Conservation (phyloP, 2,329 filamentous ascomycete genomes). For the Pseudocercospora vitis region DNA sequence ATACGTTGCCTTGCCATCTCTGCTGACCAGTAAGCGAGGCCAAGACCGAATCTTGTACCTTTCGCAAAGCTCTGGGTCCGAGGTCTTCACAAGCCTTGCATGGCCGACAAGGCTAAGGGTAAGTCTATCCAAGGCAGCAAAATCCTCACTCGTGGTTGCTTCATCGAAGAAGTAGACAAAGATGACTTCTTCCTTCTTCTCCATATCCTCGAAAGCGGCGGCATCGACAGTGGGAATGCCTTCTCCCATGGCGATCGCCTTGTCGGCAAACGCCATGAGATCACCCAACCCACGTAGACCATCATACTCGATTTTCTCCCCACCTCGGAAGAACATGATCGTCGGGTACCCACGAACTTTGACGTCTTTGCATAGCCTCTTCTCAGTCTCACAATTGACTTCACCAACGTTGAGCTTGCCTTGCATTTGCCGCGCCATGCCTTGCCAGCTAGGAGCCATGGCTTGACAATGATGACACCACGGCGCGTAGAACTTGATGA, state of each 20-base stretch:
- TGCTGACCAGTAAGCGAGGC: conserved; percentile 86
- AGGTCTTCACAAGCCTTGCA: conserved; percentile 88
- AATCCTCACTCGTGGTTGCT: conserved; percentile 89
- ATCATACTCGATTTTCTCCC: conserved; percentile 88
- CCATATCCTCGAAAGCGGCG: conserved; percentile 72
- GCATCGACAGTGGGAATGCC: conserved; percentile 81
- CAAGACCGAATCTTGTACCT: conserved; percentile 95
- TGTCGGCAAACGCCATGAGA: conserved; percentile 81
- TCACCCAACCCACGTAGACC: conserved; percentile 91
- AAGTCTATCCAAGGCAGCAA: conserved; percentile 80
- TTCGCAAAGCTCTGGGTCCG: conserved; percentile 70
- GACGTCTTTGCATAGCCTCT: conserved; percentile 88
- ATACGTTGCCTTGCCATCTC: conserved; percentile 86
- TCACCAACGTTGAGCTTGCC: conserved; percentile 88
- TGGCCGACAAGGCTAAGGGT: conserved; percentile 87
- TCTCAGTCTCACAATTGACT: conserved; percentile 88
- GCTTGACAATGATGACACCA: conserved; percentile 97
- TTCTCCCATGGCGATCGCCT: conserved; percentile 72
- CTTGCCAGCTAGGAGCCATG: conserved; percentile 84
- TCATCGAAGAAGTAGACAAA: conserved; percentile 98
- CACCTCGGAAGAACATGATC: conserved; percentile 87
- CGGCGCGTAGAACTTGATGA: conserved; percentile 97
- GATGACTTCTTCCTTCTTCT: conserved; percentile 91
- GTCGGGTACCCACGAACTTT: conserved; percentile 79
- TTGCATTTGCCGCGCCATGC: conserved; percentile 88